Percentiles rank a stretch among this genome's conserved stretches.
Conservation (phyloP, 164 flowering plant genomes). For the Echeveria elegans region DNA sequence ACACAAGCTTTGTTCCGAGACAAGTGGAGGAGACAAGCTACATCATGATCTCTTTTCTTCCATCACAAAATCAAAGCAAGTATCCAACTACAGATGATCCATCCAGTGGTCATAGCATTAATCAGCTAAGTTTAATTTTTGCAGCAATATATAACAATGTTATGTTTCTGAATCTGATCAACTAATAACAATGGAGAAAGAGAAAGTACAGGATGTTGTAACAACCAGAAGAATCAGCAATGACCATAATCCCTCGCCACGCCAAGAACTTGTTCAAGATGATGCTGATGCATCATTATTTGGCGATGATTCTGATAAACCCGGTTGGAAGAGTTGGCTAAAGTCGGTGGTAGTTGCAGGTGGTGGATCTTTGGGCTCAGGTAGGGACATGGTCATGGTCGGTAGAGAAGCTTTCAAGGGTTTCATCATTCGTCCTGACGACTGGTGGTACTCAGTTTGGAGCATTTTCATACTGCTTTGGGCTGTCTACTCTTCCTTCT, state of each 20-base stretch:
- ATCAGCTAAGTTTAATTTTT: not conserved
- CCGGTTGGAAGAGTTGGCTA: not conserved
- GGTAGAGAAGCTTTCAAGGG: slow-evolving; percentile 5
- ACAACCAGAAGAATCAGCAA: not conserved
- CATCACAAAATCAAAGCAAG: not conserved
- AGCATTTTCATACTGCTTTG: slow-evolving; percentile 62
- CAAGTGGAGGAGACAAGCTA: not conserved
- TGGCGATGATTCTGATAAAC: not conserved
- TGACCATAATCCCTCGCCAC: not conserved
- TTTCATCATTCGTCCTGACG: slow-evolving; percentile 4
- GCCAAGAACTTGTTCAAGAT: not conserved
- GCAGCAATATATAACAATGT: not conserved
- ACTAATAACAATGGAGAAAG: not conserved
- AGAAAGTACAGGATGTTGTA: not conserved
- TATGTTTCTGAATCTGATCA: not conserved
- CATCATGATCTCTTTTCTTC: not conserved
- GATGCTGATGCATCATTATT: not conserved
- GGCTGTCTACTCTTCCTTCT: slow-evolving; percentile 90
- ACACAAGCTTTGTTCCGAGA: not conserved
- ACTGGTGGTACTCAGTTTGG: slow-evolving; percentile 59
- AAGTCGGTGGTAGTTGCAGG: not conserved
- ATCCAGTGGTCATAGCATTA: not conserved
- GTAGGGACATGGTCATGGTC: not conserved
- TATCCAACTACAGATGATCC: not conserved
- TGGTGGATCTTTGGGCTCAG: slow-evolving; percentile 3